Percentiles rank a stretch among this genome's conserved stretches.
phyloP scores from a whole-genome alignment of 2,329 filamentous ascomycete genomes.

The Colletotrichum coccodes region DNA sequence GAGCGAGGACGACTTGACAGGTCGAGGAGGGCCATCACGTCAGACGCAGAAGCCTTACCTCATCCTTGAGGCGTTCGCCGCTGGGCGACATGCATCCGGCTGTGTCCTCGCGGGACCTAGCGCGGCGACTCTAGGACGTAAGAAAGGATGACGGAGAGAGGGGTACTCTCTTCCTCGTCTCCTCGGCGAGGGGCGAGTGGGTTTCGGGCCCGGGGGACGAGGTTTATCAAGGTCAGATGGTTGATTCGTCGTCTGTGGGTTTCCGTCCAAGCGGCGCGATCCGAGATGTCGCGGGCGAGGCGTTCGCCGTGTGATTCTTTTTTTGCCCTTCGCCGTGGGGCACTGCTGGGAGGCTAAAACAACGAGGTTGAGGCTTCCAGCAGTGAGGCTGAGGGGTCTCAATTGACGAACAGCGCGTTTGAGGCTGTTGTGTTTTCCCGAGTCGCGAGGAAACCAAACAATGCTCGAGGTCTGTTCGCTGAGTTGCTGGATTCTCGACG shows the following conservation, averaged over 20 bases:
- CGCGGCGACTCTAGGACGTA: not conserved
- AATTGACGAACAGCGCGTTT: conserved; percentile 23
- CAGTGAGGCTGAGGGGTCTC: conserved; percentile 30
- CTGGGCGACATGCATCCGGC: conserved; percentile 48
- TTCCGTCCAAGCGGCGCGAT: conserved; percentile 25
- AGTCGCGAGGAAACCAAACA: conserved; percentile 6
- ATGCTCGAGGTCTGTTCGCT: conserved; percentile 21
- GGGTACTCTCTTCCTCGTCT: not conserved
- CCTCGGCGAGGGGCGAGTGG: conserved; percentile 12
- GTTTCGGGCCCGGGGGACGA: conserved; percentile 25
- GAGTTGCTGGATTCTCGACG: not conserved
- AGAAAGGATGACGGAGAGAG: conserved; percentile 6
- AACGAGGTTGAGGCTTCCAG: not conserved
- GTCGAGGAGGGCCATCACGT: conserved; percentile 1
- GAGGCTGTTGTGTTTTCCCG: not conserved
- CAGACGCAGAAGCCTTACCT: conserved; percentile 50
- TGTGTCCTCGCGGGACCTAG: conserved; percentile 33
- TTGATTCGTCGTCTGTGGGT: conserved; percentile 17
- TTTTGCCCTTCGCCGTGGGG: conserved; percentile 1
- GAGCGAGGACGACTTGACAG: not conserved
- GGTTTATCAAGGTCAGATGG: conserved; percentile 29
- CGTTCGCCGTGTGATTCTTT: conserved; percentile 8
- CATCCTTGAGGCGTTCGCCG: conserved; percentile 64
- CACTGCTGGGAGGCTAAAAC: conserved; percentile 26
- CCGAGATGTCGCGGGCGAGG: conserved; percentile 8